Evolutionary conservation across 768 basidiomycete species (phyloP).

Genomic region (Vishniacozyma victoriae): DNA sequence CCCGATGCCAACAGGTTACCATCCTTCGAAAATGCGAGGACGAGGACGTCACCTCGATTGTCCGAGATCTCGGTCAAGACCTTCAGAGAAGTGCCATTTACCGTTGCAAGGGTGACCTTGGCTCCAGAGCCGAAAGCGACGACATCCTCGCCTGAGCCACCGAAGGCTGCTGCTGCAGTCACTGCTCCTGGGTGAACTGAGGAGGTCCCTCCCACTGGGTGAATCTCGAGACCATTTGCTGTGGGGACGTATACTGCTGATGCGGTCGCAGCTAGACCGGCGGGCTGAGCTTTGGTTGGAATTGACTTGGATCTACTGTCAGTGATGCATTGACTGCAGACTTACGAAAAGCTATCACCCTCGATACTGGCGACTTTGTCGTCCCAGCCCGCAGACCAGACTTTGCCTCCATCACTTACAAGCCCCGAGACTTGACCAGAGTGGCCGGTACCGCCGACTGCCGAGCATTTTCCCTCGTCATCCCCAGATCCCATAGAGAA

Average conservation of each 20-base stretch:
- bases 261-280: constrained; percentile 31
- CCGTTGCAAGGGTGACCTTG: constrained; percentile 67
- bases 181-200: constrained; percentile 13
- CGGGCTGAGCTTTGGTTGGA: constrained; percentile 40
- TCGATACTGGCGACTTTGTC: constrained; percentile 51
- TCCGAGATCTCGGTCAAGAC: constrained; percentile 53
- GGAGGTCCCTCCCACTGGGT: constrained; percentile 9
- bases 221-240: constrained; percentile 33
- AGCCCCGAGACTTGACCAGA: constrained; percentile 64
- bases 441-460: constrained; percentile 59
- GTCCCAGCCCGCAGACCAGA: constrained; percentile 73
- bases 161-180: constrained; percentile 35
- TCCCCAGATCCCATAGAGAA: constrained; percentile 45
- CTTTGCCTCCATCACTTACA: constrained; percentile 52
- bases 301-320: constrained; percentile 21
- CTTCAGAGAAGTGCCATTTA: constrained; percentile 59
- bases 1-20: constrained; percentile 70
- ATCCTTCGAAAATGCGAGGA: constrained; percentile 73
- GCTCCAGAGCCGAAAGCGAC: constrained; percentile 54
- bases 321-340: background rate
- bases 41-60: constrained; percentile 65
- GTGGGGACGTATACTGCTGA: constrained; percentile 32
- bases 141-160: constrained; percentile 5
- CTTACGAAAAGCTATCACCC: constrained; percentile 22
- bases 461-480: constrained; percentile 46